phyloP scores from a whole-genome alignment of 1,139 yeast genomes.

The Ogataea hybrid region DNA sequence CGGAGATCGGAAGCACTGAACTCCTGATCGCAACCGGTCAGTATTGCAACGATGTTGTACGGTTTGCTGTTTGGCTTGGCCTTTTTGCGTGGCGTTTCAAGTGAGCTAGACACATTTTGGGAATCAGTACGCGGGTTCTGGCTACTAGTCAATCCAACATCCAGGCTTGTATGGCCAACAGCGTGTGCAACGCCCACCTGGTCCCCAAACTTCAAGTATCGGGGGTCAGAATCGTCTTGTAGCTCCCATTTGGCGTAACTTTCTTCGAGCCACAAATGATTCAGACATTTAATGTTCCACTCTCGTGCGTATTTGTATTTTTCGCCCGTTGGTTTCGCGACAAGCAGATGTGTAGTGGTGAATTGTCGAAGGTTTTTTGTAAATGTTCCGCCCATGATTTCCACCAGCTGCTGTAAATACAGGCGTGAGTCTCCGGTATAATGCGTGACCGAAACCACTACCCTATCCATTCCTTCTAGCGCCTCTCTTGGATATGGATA shows the following conservation, averaged over 20 bases:
- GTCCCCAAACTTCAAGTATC: slow-evolving; percentile 14
- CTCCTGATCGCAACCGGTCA: slow-evolving; percentile 61
- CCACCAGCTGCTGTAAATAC: slow-evolving; percentile 64
- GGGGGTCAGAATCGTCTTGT: slow-evolving; percentile 34
- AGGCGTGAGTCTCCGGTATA: slow-evolving; percentile 82
- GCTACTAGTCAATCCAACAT: background rate
- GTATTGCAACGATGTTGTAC: slow-evolving; percentile 46
- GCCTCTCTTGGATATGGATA: slow-evolving; percentile 64
- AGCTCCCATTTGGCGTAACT: slow-evolving; percentile 48
- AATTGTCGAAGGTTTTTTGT: slow-evolving; percentile 62
- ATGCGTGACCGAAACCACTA: slow-evolving; percentile 68
- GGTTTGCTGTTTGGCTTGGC: slow-evolving; percentile 16
- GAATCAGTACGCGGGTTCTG: too few species aligned
- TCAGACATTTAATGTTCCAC: slow-evolving; percentile 62
- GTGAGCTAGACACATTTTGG: background rate
- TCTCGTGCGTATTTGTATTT: slow-evolving; percentile 70
- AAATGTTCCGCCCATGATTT: slow-evolving; percentile 72
- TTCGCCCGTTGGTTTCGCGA: slow-evolving; percentile 66
- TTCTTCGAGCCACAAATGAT: slow-evolving; percentile 91
- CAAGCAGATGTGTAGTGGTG: slow-evolving; percentile 69
- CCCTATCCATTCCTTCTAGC: slow-evolving; percentile 49
- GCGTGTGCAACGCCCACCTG: background rate
- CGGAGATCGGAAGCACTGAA: slow-evolving; percentile 40
- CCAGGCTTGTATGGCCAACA: slow-evolving; percentile 30
- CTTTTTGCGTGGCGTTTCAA: slow-evolving; percentile 1